Evolutionary conservation across 2,329 filamentous ascomycete species (phyloP).

Genomic region (Coleophoma cylindrospora): DNA sequence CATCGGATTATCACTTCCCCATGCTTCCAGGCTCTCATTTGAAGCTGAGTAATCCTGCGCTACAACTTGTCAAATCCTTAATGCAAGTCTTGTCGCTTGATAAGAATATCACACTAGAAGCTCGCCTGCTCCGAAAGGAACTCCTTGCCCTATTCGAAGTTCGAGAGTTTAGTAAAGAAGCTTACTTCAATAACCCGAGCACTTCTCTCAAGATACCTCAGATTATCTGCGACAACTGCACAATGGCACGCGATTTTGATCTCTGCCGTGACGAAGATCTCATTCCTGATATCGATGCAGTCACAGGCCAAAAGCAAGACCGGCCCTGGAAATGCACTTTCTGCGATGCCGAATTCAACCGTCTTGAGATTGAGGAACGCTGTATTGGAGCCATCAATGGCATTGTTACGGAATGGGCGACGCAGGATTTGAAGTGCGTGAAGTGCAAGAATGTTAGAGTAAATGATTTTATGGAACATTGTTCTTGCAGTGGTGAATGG

Average conservation of each 20-base stretch:
- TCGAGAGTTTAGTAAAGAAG: constrained; percentile 85
- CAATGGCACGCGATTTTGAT: constrained; percentile 82
- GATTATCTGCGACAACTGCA: constrained; percentile 86
- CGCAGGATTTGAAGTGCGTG: constrained; percentile 80
- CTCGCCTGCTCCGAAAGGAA: constrained; percentile 82
- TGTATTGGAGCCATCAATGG: constrained; percentile 74
- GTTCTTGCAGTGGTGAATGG: constrained; percentile 88
- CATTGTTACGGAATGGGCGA: constrained; percentile 73
- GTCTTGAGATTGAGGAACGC: constrained; percentile 77
- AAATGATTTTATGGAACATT: constrained; percentile 97
- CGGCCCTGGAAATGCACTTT: constrained; percentile 68
- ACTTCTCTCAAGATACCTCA: constrained; percentile 68
- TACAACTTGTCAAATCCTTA: constrained; percentile 88
- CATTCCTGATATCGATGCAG: constrained; percentile 41
- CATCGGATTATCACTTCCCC: constrained; percentile 83
- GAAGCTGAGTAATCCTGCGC: constrained; percentile 62
- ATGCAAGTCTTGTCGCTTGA: constrained; percentile 91
- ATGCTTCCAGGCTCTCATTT: constrained; percentile 68
- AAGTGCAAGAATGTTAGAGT: constrained; percentile 68
- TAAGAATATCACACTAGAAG: constrained; percentile 85
- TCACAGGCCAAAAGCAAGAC: constrained; percentile 4
- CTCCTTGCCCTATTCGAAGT: constrained; percentile 87
- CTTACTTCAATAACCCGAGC: constrained; percentile 82
- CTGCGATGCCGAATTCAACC: constrained; percentile 71
- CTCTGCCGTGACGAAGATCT: constrained; percentile 86